Evolutionary conservation across 345 rosid genomes (phyloP), one percentile per base, ranked within the genome.

Genomic region (Tarenaya hassleriana): DNA sequence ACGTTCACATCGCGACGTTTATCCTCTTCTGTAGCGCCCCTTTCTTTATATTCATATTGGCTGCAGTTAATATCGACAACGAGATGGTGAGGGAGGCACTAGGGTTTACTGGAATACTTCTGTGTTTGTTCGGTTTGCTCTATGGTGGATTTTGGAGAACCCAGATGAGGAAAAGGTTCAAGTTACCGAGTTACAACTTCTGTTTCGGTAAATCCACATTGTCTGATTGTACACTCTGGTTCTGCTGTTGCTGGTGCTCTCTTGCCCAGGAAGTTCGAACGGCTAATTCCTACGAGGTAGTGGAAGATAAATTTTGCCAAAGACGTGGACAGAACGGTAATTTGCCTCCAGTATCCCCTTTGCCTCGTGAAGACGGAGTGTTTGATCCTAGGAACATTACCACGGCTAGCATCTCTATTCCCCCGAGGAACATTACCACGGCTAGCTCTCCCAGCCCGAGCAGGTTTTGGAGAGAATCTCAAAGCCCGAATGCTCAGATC

Each of bases 111-210:
- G 96, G 98, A 31, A 62, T 87, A 43, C 57, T 84, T 64, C 89
- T 91, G 24, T 91, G 96, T 66, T 31, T 47, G 35, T 91, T 87
- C 13, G 98, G 98, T 60, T 70, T 91, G 43, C 81, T 87, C 14
- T 87, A 87, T 31, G 98, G 96, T 56, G 98, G 98, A 20, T 91
- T 91, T 62, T 91, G 98, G 98, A 82, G 98, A 68, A 84, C 87
- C 16, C 96, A 91, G 55, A 79, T 84, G 82, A 77, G 98, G 59
- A 91, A 80, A 67, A 74, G 96, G 47, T 87, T 66, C 58, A 84
- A 84, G 35, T 62, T 91, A 47, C 96, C 96, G 4, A 50, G 87
- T 39, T 91, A 79, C 52, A 61, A 75, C 40, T 91, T 84, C 69
- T 87, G 98, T 41, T 87, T 62, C 1, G 88, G 92, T 4, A 50